A percentile compares a stretch with the other conserved stretches of the same genome.
These are phyloP conservation scores for Brassica nigra DNA, from an alignment of 345 rosid species.

Conservation along the genomic window DNA sequence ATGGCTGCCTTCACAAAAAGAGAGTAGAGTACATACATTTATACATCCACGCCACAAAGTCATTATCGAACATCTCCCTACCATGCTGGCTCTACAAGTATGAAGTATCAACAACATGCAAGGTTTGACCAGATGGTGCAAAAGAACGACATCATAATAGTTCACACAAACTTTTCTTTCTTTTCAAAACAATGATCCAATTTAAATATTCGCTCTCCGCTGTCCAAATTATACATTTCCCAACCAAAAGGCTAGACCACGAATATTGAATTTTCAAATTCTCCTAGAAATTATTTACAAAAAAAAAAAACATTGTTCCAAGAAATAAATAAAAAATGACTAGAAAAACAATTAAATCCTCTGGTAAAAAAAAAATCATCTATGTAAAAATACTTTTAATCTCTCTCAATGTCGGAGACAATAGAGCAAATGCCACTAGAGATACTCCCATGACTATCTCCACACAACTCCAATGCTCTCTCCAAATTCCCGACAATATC, in stretches of 20 bases:
- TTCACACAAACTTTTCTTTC: background rate
- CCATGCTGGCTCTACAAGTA: background rate
- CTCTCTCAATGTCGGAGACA: slow-evolving; percentile 52
- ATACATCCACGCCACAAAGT: background rate
- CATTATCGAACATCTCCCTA: background rate
- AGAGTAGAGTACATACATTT: background rate
- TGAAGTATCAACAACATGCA: background rate
- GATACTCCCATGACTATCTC: slow-evolving; percentile 75
- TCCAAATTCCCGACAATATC: slow-evolving; percentile 73
- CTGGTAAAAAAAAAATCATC: slow-evolving; percentile 5
- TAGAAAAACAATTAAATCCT: slow-evolving; percentile 29
- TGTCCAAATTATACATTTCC: slow-evolving; percentile 32
- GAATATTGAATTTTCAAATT: slow-evolving; percentile 23
- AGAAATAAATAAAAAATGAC: slow-evolving; percentile 15
- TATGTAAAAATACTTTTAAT: background rate
- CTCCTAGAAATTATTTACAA: slow-evolving; percentile 25
- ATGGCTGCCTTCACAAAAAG: background rate
- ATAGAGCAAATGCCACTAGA: slow-evolving; percentile 61
- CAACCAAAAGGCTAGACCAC: slow-evolving; percentile 35
- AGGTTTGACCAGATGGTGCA: slow-evolving; percentile 20
- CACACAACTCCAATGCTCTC: slow-evolving; percentile 63
- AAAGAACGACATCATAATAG: background rate
- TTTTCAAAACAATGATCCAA: background rate
- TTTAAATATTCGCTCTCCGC: slow-evolving; percentile 25
- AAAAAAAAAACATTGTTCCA: background rate